phyloP scores from a whole-genome alignment of 2,329 filamentous ascomycete genomes.

The Claviceps quebecensis region DNA sequence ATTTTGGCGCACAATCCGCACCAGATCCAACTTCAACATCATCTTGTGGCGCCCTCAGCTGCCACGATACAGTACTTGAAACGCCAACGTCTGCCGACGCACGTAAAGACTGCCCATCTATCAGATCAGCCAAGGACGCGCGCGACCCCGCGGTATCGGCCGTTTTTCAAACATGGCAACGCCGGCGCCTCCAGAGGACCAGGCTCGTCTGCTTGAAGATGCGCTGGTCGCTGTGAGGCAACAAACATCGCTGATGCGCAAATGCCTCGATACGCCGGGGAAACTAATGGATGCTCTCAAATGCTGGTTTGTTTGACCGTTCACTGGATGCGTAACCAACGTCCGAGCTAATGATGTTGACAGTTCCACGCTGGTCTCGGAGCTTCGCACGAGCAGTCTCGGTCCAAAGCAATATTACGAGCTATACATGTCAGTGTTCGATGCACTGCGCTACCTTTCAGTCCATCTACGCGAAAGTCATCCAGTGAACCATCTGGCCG shows the following conservation, averaged over 20 bases:
- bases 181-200: conserved; percentile 59
- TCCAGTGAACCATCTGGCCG: conserved; percentile 92
- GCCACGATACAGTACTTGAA: not conserved
- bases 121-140: conserved; percentile 5
- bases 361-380: conserved; percentile 96
- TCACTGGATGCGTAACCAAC: not conserved
- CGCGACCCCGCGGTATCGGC: conserved; percentile 19
- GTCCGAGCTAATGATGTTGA: conserved; percentile 6
- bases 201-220: conserved; percentile 91
- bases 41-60: not conserved
- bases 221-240: conserved; percentile 91
- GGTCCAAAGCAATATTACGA: conserved; percentile 99
- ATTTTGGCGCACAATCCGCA: not conserved
- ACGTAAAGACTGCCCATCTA: conserved; percentile 10
- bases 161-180: conserved; percentile 27
- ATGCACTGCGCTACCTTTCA: conserved; percentile 89
- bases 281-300: conserved; percentile 99
- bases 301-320: conserved; percentile 63
- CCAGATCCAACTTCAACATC: not conserved
- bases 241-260: conserved; percentile 93
- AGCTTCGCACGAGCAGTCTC: conserved; percentile 88
- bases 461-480: conserved; percentile 96
- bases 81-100: conserved; percentile 11
- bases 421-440: conserved; percentile 98
- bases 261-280: conserved; percentile 89